phyloP scores from a whole-genome alignment of 345 rosid species.

The Euphorbia tirucalli region DNA sequence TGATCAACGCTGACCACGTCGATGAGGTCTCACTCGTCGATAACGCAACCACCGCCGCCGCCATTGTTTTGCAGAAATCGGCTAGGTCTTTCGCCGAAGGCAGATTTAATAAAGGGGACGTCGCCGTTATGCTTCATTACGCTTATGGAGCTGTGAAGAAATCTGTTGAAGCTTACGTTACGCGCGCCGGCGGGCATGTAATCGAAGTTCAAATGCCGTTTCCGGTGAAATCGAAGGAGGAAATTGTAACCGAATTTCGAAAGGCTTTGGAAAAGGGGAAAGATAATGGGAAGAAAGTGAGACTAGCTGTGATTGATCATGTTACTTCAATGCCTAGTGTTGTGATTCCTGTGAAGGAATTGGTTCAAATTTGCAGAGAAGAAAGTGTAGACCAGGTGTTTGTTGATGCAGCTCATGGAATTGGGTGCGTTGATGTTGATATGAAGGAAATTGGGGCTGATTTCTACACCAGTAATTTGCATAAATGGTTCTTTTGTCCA shows the following conservation, averaged over 20 bases:
- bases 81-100: slow-evolving; percentile 79
- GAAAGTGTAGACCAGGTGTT: slow-evolving; percentile 89
- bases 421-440: slow-evolving; percentile 88
- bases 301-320: slow-evolving; percentile 91
- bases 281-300: slow-evolving; percentile 57
- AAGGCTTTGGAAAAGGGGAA: slow-evolving; percentile 66
- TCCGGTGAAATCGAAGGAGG: slow-evolving; percentile 63
- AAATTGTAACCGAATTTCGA: slow-evolving; percentile 60
- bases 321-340: slow-evolving; percentile 95
- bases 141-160: slow-evolving; percentile 89
- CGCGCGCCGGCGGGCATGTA: slow-evolving; percentile 84
- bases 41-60: slow-evolving; percentile 91
- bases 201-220: slow-evolving; percentile 84
- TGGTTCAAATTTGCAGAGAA: slow-evolving; percentile 75
- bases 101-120: slow-evolving; percentile 60
- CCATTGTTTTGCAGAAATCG: slow-evolving; percentile 67
- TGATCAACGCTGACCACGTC: slow-evolving; percentile 72
- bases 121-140: slow-evolving; percentile 78
- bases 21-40: slow-evolving; percentile 84
- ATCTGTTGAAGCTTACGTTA: slow-evolving; percentile 80
- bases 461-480: slow-evolving; percentile 82
- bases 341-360: slow-evolving; percentile 71
- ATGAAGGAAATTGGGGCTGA: slow-evolving; percentile 92
- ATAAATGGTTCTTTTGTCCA: slow-evolving; percentile 96
- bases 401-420: slow-evolving; percentile 95